phyloP scores from a whole-genome alignment of 371 early-diverging fungal genomes.

The Basidiobolus meristosporus region DNA sequence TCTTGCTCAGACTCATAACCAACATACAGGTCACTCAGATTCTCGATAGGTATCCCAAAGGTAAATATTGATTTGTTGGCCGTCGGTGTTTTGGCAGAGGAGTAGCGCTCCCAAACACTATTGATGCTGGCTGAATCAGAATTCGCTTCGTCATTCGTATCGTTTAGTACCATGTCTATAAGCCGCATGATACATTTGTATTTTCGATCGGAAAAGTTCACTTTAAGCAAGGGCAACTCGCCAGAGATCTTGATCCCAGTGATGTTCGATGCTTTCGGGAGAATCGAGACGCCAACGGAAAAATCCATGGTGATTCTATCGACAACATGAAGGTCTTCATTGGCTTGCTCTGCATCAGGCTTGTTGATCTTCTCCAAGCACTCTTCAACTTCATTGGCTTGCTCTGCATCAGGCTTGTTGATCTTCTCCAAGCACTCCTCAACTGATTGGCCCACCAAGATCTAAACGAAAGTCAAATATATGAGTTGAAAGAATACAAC shows the following conservation, averaged over 20 bases:
- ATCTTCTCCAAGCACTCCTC: constrained; percentile 42
- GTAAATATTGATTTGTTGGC: too few relatives aligned
- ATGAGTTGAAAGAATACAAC: background rate
- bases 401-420: constrained; percentile 22
- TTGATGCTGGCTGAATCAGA: too few relatives aligned
- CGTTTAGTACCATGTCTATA: constrained; percentile 33
- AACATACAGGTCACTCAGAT: too few relatives aligned
- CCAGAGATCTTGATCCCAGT: constrained; percentile 64
- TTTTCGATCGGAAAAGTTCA: constrained; percentile 86
- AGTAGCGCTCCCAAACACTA: too few relatives aligned
- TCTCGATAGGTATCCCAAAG: too few relatives aligned
- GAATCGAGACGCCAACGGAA: constrained; percentile 62
- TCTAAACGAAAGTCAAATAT: constrained; percentile 12
- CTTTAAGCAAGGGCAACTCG: constrained; percentile 62
- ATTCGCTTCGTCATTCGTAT: too few relatives aligned
- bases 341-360: constrained; percentile 15
- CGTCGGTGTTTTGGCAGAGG: too few relatives aligned
- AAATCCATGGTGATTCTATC: constrained; percentile 77
- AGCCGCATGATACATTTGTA: constrained; percentile 80
- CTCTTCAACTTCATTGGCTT: constrained; percentile 43
- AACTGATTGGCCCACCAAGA: constrained; percentile 55
- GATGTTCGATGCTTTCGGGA: constrained; percentile 55
- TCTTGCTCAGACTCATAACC: too few relatives aligned
- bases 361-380: constrained; percentile 45
- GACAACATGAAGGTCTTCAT: constrained; percentile 54